Evolutionary conservation across 352 stramenopile species (phyloP).

Genomic region (Phytophthora lateralis): DNA sequence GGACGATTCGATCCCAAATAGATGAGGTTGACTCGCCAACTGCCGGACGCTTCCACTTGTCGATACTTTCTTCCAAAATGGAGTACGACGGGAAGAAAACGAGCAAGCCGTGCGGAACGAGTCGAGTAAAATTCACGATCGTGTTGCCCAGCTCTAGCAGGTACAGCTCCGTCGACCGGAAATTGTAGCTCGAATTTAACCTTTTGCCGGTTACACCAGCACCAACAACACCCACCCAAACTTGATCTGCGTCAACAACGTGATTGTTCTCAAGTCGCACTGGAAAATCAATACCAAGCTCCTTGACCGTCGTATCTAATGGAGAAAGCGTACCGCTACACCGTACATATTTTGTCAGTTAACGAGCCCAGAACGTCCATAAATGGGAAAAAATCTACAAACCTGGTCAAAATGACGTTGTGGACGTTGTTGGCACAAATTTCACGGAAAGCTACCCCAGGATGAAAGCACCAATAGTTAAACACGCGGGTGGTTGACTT

Average conservation of each 20-base stretch:
- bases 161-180: constrained; percentile 93
- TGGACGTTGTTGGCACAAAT: constrained; percentile 92
- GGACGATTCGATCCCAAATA: constrained; percentile 80
- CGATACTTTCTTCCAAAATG: constrained; percentile 92
- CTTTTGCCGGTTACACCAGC: constrained; percentile 93
- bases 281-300: constrained; percentile 96
- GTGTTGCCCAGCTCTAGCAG: constrained; percentile 96
- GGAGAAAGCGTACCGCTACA: constrained; percentile 97
- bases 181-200: constrained; percentile 96
- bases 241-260: constrained; percentile 93
- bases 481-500: constrained; percentile 87
- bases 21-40: constrained; percentile 48
- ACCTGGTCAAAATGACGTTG: constrained; percentile 89
- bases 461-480: constrained; percentile 99
- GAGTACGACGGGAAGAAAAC: constrained; percentile 99
- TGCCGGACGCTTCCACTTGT: constrained; percentile 66
- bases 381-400: neutral
- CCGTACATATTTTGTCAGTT: constrained; percentile 3
- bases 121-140: constrained; percentile 92
- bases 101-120: constrained; percentile 97
- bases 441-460: constrained; percentile 96
- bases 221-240: constrained; percentile 92
- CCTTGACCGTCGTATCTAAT: constrained; percentile 94
- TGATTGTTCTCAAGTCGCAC: constrained; percentile 98
- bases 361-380: neutral